These are phyloP conservation scores for Colletotrichum eleusines DNA, from an alignment of 2,329 filamentous ascomycete species.

Conservation along the genomic window DNA sequence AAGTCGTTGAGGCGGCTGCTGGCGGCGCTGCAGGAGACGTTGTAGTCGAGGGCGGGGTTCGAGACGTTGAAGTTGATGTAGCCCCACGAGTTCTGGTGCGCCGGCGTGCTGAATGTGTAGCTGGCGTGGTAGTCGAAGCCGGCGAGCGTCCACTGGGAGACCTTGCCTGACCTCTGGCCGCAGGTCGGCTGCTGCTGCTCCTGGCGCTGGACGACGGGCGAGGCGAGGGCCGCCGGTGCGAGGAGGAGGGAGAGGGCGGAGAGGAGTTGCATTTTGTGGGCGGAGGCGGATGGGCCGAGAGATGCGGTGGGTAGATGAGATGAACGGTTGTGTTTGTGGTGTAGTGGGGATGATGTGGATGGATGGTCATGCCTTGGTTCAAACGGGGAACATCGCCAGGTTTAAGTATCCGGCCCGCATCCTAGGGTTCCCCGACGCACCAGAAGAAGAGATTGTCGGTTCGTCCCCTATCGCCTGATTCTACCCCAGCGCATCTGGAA, in stretches of 20 bases:
- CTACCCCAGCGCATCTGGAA: background rate
- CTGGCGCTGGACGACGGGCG: constrained; percentile 27
- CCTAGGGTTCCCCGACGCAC: background rate
- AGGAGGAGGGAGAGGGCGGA: constrained; percentile 33
- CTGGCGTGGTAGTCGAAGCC: constrained; percentile 63
- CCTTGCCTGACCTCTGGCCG: constrained; percentile 40
- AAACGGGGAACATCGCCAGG: constrained; percentile 6
- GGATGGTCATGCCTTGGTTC: background rate
- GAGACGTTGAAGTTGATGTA: constrained; percentile 62
- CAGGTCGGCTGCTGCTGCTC: constrained; percentile 8
- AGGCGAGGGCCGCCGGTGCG: constrained; percentile 30
- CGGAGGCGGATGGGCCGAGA: background rate
- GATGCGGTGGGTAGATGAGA: constrained; percentile 1
- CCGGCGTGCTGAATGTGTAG: constrained; percentile 62
- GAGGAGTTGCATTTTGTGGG: constrained; percentile 31
- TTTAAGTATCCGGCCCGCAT: constrained; percentile 14
- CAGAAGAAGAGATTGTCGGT: background rate
- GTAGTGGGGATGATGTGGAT: too few relatives aligned
- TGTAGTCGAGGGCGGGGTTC: constrained; percentile 58
- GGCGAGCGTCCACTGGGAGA: constrained; percentile 54
- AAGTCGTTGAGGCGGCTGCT: constrained; percentile 61
- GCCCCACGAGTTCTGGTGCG: constrained; percentile 64
- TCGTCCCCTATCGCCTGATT: too few relatives aligned
- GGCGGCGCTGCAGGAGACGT: constrained; percentile 53
- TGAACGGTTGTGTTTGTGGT: background rate